Base-by-base conservation (phyloP, 2,329 filamentous ascomycete genomes). In the Diaporthe sp. region DNA sequence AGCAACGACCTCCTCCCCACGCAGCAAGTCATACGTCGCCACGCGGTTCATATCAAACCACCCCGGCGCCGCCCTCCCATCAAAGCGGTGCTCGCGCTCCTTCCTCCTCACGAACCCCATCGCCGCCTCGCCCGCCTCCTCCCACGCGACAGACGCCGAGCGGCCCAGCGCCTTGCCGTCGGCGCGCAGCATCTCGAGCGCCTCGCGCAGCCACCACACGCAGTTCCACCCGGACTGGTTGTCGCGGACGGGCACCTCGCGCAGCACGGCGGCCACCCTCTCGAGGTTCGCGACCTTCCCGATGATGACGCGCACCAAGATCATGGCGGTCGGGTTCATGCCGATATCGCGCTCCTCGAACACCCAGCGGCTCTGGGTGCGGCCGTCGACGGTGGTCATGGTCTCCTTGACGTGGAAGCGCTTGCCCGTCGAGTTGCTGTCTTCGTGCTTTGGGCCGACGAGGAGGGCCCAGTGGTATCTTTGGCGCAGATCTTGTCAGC, bases 401-500 rank as follows among this genome's bases (percentile, higher is more conserved):
- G 37, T 65, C 37, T 73, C 58, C 25, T 73, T 73, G 58, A 73
- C 58, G 58, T 73, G 71, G 58, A 65, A 73, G 3, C 71, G 58
- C 19, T 73, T 73, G 6, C 71, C 71, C 10, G 46, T 73, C 9
- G 71, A 73, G 58, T 73, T 61, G 37, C 37, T 44, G 31, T 73
- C 37, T 39, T 73, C 68, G 12, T 53, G 9, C 62, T 82, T 82
- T 1, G 81, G 80, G 53, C 81, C 80, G 42, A 80, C 77, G 7
- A 82, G 65, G 28, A 81, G 77, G n/a, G 75, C 81, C 81, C 79
- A 82, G 68, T 82, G 80, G 72, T 81, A 81, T 70, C 80, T 81
- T 37, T 51, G 15, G 10, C 17, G 28, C n/a, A 8, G 4, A 34
- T 8, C 1, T 3, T 55, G 37, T 31, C 2, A 57, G 28, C 9